Base-by-base conservation (phyloP, 768 basidiomycete genomes). In the Leccinum disarticulatum region DNA sequence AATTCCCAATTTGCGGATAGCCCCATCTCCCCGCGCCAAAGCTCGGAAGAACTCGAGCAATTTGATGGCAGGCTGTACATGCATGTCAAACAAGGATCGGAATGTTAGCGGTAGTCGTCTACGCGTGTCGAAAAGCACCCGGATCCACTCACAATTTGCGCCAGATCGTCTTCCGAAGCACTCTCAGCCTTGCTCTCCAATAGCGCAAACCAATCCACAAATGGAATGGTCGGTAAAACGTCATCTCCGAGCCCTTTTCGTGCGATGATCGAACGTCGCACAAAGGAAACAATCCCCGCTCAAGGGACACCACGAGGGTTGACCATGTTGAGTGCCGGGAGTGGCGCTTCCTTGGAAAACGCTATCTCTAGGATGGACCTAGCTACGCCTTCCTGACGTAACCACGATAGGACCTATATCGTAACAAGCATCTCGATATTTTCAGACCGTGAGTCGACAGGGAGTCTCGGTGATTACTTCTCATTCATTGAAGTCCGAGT, bases 371-470 rank as follows among this genome's bases (percentile, higher is more conserved):
- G 41, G 6, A 80, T 63, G 0, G 72, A 69, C 33, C 67, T 17
- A 0, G 79, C 77, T 0, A 74, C 79, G 3, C 71, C 67, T 61
- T 81, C 73, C 55, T 74, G 70, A 0, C 81, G 78, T 5, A 82
- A 48, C 81, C 80, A 81, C 0, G 78, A 78, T 8, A 78, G 66
- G 3, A 62, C 56, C 79, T 81, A 30, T 4, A n/a, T 17, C 15
- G 3, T 9, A 25, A 25, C 25, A 25, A 25, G 25, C 25, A 25
- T 25, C 25, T 25, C 25, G 25, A 25, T 25, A 25, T 25, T 25
- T 25, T 25, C 25, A 25, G 25, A 25, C 25, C 25, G 25, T 25
- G 25, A 25, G 25, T 25, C 25, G 25, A 25, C 25, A 25, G 25
- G 25, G 25, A 25, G 25, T 25, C 25, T 3, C 25, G 3, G 25